Percentiles rank a stretch among this genome's conserved stretches.
phyloP scores from a whole-genome alignment of 176 grass and related monocot species.

The Chloris gayana region DNA sequence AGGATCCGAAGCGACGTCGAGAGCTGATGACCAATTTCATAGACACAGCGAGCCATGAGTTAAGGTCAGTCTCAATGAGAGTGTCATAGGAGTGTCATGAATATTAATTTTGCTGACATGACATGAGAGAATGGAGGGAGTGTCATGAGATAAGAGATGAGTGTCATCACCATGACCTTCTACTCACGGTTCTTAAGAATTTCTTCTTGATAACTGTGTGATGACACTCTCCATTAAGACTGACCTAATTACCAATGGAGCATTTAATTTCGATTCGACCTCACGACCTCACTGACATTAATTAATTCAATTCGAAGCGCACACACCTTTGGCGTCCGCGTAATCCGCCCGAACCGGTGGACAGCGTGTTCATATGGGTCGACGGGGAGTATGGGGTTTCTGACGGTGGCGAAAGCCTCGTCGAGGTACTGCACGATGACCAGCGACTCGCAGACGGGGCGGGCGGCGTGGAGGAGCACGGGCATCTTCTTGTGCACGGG shows the following conservation, averaged over 20 bases:
- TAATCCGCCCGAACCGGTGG: conserved; percentile 39
- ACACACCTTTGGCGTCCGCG: conserved; percentile 32
- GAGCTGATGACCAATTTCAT: background rate
- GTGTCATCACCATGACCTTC: no score
- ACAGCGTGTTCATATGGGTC: conserved; percentile 43
- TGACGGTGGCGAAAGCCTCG: conserved; percentile 19
- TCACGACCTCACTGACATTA: no score
- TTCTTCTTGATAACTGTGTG: no score
- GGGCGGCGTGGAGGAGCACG: conserved; percentile 40
- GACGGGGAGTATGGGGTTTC: conserved; percentile 19
- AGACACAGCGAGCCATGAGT: no score
- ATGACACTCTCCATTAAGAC: no score
- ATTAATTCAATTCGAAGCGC: background rate
- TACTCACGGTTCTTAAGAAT: no score
- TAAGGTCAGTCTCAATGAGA: no score
- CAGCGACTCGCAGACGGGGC: conserved; percentile 36
- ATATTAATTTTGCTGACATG: no score
- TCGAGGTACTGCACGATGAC: conserved; percentile 47
- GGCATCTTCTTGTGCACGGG: conserved; percentile 48
- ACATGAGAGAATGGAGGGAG: no score
- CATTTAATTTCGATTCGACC: background rate
- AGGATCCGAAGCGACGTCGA: conserved; percentile 9
- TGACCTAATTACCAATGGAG: no score
- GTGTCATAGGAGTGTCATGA: no score
- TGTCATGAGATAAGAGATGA: no score